Evolutionary conservation across 176 grass and related monocot genomes (phyloP).

Genomic region (Aegilops longissima): DNA sequence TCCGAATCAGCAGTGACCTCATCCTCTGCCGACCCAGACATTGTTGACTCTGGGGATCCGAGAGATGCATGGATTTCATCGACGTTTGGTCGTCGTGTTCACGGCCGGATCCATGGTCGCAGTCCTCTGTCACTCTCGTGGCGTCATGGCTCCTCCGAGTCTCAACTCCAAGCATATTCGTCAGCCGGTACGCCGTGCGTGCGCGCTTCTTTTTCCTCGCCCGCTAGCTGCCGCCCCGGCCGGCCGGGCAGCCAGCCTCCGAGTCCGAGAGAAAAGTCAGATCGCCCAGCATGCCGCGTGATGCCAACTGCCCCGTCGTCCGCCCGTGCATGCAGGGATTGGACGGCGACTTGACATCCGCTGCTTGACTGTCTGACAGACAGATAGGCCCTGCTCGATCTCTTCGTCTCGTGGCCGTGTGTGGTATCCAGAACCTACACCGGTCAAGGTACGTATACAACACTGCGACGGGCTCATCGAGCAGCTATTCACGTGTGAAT

Average conservation of each 20-base stretch:
- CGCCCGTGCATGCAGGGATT: background rate
- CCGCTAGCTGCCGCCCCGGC: background rate
- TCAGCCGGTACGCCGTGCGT: background rate
- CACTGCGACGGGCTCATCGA: too few relatives aligned
- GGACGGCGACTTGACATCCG: background rate
- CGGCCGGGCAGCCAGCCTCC: background rate
- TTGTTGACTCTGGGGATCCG: background rate
- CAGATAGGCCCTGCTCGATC: too few relatives aligned
- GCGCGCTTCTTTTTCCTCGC: background rate
- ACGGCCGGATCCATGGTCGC: background rate
- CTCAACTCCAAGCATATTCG: background rate
- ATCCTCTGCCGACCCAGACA: background rate
- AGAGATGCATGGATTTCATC: background rate
- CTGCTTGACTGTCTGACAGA: too few relatives aligned
- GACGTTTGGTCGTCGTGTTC: background rate
- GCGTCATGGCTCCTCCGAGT: conserved; percentile 15
- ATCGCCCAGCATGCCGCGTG: background rate
- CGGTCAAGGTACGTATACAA: too few relatives aligned
- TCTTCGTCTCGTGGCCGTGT: too few relatives aligned
- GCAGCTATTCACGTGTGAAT: too few relatives aligned
- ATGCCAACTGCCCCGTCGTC: background rate
- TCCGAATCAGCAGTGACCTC: background rate
- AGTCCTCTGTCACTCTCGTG: background rate
- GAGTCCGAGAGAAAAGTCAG: background rate
- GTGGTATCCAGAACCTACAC: too few relatives aligned